Evolutionary conservation across 2,329 filamentous ascomycete species (phyloP).

Genomic region (Xylaria sp.): DNA sequence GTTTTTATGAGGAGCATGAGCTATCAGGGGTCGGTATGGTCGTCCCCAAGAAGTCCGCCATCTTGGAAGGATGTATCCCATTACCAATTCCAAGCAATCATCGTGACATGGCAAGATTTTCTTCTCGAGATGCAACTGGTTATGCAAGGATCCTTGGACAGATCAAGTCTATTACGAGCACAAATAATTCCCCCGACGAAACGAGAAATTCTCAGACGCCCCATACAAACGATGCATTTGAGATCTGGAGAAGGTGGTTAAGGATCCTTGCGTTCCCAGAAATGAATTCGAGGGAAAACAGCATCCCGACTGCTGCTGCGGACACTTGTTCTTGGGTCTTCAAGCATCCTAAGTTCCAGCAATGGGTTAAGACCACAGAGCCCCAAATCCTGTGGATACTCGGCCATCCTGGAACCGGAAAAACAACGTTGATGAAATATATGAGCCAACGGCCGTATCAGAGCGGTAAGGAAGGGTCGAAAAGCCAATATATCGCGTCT

Average conservation of each 20-base stretch:
- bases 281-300: constrained; percentile 1
- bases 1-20: constrained; percentile 19
- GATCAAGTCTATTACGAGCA: constrained; percentile 9
- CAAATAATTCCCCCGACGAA: not conserved
- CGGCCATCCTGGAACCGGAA: constrained; percentile 7
- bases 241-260: not conserved
- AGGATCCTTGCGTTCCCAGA: constrained; percentile 17
- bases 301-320: not conserved
- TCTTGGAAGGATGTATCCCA: constrained; percentile 16
- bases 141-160: constrained; percentile 15
- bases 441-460: not conserved
- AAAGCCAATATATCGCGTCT: not conserved
- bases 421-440: constrained; percentile 8
- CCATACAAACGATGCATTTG: not conserved
- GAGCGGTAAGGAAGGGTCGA: not conserved
- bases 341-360: constrained; percentile 3
- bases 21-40: constrained; percentile 7
- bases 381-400: constrained; percentile 10
- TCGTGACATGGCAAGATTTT: constrained; percentile 23
- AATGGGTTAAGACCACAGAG: not conserved
- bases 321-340: constrained; percentile 4
- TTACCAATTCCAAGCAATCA: constrained; percentile 15
- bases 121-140: not conserved
- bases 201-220: not conserved
- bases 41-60: constrained; percentile 14